phyloP scores from a whole-genome alignment of 306 rosid species.

The Prunus persica region Prunus_persica_NCBIv2 NC_034011.1:26985501-26986000 shows the following conservation, averaged over 20 bases:
- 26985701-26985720: slow-evolving; percentile 53
- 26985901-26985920: slow-evolving; percentile 29
- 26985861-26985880: not conserved
- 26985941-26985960: slow-evolving; percentile 59
- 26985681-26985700: slow-evolving; percentile 82
- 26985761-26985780: not conserved
- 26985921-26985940: slow-evolving; percentile 28
- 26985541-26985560: not conserved
- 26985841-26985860: not conserved
- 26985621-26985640: not conserved
- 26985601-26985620: not conserved
- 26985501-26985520: not conserved
- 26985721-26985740: slow-evolving; percentile 63
- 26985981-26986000: slow-evolving; percentile 84
- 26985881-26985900: not conserved
- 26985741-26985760: slow-evolving; percentile 3
- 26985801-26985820: not conserved
- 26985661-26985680: slow-evolving; percentile 87
- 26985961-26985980: slow-evolving; percentile 65
- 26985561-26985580: not conserved
- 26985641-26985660: slow-evolving; percentile 28
- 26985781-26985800: slow-evolving; percentile 34
- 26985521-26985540: not conserved
- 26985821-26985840: not conserved
- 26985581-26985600: not conserved